Base-by-base conservation (phyloP, 2,329 filamentous ascomycete genomes). In the Beauveria asiatica region DNA sequence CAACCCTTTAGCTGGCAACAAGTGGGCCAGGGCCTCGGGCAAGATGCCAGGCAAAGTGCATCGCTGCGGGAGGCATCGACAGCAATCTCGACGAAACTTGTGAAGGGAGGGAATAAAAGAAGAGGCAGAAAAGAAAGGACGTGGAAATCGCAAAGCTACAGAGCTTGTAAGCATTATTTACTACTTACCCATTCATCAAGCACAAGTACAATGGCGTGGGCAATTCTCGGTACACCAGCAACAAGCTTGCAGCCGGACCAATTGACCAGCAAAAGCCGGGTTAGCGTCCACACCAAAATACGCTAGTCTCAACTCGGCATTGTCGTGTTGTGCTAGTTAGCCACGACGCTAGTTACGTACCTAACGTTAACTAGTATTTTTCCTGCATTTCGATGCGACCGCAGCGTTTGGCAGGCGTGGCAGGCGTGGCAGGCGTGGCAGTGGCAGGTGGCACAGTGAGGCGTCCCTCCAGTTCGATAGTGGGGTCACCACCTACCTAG, bases 231-330 rank as follows among this genome's bases (percentile, higher is more conserved):
- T 16, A 37, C 33, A 37, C 33, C 33, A 37, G 33, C 30, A 5
- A 13, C 30, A 33, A 37, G 13, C 33, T 37, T 37, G 33, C 33
- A 11, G 42, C 9, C 42, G 19, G 42, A n/a, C 42, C n/a, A 19
- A 8, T 44, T 21, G 21, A 25, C n/a, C 25, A 23, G 45, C 45
- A 21, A 21, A 48, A 23, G 45, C 21, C 25, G 39, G 21, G 39
- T 4, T 56, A n/a, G 19, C 17, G 13, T 6, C 21, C 27, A 10
- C 33, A 30, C 39, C 39, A 30, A 53, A 50, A 21, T 19, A 30
- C 60, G 60, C 60, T 61, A 61, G 44, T 48, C 54, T 53, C 30
- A 11, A 58, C 30, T 58, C 55, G 53, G 57, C n/a, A 7, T 19
- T 21, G n/a, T 25, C 23, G n/a, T 53, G 25, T 8, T 58, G 27